Evolutionary conservation across 345 rosid genomes (phyloP).

Genomic region (Noccaea bulbosa): DNA sequence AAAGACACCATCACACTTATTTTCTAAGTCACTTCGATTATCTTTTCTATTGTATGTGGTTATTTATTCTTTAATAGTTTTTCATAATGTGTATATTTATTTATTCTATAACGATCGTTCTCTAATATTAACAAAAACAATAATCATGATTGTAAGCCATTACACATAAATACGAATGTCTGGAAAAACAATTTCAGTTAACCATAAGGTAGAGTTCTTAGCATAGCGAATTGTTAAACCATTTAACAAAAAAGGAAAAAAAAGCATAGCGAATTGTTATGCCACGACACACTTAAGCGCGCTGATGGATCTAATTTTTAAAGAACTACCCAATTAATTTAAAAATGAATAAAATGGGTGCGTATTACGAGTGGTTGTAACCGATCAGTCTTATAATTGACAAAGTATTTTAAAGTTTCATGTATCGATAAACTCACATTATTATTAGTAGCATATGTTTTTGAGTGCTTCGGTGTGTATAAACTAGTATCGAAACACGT

Average conservation of each 20-base stretch:
- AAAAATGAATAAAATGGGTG: constrained; percentile 8
- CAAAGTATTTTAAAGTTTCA: not conserved
- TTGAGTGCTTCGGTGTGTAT: constrained; percentile 40
- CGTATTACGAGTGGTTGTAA: constrained; percentile 36
- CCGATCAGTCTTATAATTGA: constrained; percentile 30
- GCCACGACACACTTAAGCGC: not conserved
- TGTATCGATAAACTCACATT: constrained; percentile 22
- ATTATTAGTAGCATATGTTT: constrained; percentile 13
- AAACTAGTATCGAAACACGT: constrained; percentile 40
- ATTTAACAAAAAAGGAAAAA: no score
- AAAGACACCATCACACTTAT: no score
- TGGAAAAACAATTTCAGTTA: no score
- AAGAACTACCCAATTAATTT: not conserved
- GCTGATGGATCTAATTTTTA: no score
- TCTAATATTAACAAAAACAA: no score
- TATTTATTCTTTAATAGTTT: no score
- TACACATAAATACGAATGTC: no score
- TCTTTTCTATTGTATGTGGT: no score
- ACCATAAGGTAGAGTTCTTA: not conserved
- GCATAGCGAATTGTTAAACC: not conserved
- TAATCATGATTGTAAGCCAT: no score
- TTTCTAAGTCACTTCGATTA: no score
- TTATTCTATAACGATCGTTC: no score
- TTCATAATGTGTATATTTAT: no score
- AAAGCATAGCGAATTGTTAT: not conserved